phyloP scores from a whole-genome alignment of 305 asterid genomes.

The Fraxinus xanthoxyloides region DNA sequence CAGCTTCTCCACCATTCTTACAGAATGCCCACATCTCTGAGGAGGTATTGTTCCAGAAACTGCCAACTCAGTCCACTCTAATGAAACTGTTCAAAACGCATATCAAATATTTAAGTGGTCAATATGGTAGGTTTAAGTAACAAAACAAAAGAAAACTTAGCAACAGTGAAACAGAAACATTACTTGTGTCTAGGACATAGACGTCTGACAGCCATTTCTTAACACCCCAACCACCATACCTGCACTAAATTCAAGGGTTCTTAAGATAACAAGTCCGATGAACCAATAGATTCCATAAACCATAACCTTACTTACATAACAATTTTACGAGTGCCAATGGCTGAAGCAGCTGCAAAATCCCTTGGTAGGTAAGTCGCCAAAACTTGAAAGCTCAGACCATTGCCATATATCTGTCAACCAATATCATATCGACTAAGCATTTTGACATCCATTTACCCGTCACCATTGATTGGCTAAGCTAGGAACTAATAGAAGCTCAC shows the following conservation, averaged over 20 bases:
- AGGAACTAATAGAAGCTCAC: slow-evolving; percentile 41
- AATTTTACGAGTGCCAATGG: slow-evolving; percentile 84
- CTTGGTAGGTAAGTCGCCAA: slow-evolving; percentile 97
- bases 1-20: slow-evolving; percentile 90
- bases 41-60: slow-evolving; percentile 84
- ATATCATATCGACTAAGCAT: slow-evolving; percentile 18
- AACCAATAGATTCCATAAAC: slow-evolving; percentile 16
- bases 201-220: slow-evolving; percentile 97
- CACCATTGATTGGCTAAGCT: slow-evolving; percentile 4
- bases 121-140: neutral
- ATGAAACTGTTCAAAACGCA: slow-evolving; percentile 68
- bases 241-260: slow-evolving; percentile 34
- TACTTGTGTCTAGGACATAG: slow-evolving; percentile 86
- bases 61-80: slow-evolving; percentile 88
- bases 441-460: slow-evolving; percentile 11
- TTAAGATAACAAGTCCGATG: slow-evolving; percentile 21
- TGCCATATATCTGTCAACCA: slow-evolving; percentile 81
- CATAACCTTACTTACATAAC: slow-evolving; percentile 55
- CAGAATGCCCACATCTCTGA: slow-evolving; percentile 98
- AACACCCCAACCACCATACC: slow-evolving; percentile 99
- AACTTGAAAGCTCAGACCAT: slow-evolving; percentile 97
- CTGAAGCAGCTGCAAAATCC: slow-evolving; percentile 95
- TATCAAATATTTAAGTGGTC: slow-evolving; percentile 11
- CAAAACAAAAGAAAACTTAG: neutral
- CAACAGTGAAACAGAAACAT: slow-evolving; percentile 18